phyloP scores from a whole-genome alignment of 2,329 filamentous ascomycete species.

The Botrytis aclada region DNA sequence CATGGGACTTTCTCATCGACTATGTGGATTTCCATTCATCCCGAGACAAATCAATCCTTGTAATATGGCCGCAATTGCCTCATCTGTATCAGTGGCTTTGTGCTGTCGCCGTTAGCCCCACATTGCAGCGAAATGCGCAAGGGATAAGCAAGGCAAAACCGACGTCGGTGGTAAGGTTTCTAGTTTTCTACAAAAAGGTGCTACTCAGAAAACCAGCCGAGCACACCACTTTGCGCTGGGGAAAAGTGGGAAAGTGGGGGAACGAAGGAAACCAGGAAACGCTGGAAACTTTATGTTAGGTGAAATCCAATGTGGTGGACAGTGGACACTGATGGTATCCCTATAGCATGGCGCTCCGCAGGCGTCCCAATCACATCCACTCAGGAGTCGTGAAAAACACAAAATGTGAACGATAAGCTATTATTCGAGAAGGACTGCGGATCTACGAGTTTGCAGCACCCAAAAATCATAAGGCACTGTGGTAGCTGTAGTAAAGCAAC shows the following conservation, averaged over 20 bases:
- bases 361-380: not conserved
- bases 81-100: constrained; percentile 5
- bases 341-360: not conserved
- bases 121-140: not conserved
- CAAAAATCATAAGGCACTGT: not conserved
- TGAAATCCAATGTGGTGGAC: not conserved
- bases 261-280: not conserved
- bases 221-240: not conserved
- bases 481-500: not conserved
- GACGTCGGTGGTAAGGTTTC: constrained; percentile 9
- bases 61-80: not conserved
- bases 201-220: constrained; percentile 8
- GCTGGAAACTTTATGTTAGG: not conserved
- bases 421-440: not conserved
- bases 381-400: not conserved
- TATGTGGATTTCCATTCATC: not conserved
- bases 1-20: constrained; percentile 1
- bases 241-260: constrained; percentile 1
- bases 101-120: constrained; percentile 7
- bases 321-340: not conserved
- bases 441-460: not conserved
- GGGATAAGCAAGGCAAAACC: constrained; percentile 15
- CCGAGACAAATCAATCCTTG: constrained; percentile 12
- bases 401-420: not conserved
- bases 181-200: not conserved